Conservation (phyloP, 352 stramenopile species). For the Phytopythium kandeliae region DNA sequence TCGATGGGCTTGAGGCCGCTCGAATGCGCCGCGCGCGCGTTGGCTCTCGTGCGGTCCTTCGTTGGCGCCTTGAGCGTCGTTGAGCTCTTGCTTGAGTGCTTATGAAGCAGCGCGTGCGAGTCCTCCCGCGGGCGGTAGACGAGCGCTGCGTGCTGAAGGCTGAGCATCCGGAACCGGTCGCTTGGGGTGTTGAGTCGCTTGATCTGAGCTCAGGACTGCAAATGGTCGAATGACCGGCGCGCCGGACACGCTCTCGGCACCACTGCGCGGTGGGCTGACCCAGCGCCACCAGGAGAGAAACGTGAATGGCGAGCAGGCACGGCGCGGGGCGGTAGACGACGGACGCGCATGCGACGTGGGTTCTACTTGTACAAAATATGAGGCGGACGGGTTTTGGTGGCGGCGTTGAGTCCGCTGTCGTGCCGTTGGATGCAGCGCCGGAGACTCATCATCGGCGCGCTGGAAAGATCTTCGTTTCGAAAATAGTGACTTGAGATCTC, state of each 20-base stretch:
- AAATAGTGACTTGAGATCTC: too few relatives aligned
- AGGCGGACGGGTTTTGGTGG: background rate
- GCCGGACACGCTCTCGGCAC: too few relatives aligned
- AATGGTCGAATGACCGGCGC: background rate
- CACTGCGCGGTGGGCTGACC: too few relatives aligned
- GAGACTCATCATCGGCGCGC: conserved; percentile 1
- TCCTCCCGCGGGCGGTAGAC: background rate
- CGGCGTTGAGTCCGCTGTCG: background rate
- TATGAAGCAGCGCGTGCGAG: too few relatives aligned
- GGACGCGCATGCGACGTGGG: background rate
- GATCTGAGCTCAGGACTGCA: background rate
- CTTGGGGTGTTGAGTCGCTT: too few relatives aligned
- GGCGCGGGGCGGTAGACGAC: too few relatives aligned
- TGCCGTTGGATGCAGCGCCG: background rate
- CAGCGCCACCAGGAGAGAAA: too few relatives aligned
- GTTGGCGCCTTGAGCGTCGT: conserved; percentile 58
- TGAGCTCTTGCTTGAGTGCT: conserved; percentile 16
- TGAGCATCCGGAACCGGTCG: conserved; percentile 2
- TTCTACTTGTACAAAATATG: background rate
- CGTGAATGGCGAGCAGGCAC: too few relatives aligned
- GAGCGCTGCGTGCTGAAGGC: background rate
- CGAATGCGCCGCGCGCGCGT: conserved; percentile 33
- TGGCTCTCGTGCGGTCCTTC: conserved; percentile 26
- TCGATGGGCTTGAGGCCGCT: conserved; percentile 45
- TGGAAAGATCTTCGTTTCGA: too few relatives aligned